These are phyloP conservation scores for Diaporthe caulivora DNA, from an alignment of 2,329 filamentous ascomycete species.

Conservation along the genomic window DNA sequence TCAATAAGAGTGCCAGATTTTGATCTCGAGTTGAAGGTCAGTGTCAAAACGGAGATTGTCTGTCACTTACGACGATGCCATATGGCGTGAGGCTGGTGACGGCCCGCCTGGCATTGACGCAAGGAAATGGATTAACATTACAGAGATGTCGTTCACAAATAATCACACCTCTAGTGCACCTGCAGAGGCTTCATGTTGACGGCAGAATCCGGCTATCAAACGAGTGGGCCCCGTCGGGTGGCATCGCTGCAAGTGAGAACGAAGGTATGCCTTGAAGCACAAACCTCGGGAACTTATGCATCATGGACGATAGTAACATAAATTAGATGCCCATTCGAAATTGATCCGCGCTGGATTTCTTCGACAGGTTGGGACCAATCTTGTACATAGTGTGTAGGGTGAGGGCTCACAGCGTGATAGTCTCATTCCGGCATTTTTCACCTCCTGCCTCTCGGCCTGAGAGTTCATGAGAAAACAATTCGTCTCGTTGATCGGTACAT, in stretches of 20 bases:
- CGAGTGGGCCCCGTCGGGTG: conserved; percentile 84
- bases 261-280: conserved; percentile 57
- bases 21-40: not conserved
- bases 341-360: conserved; percentile 80
- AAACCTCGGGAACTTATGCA: not conserved
- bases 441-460: conserved; percentile 85
- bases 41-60: not conserved
- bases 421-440: conserved; percentile 94
- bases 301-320: conserved; percentile 14
- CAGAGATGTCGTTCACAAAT: conserved; percentile 17
- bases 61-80: conserved; percentile 33
- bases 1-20: not conserved
- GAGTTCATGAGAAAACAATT: conserved; percentile 91
- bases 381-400: not conserved
- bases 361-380: conserved; percentile 69
- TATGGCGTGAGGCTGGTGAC: conserved; percentile 21
- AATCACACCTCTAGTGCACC: conserved; percentile 1
- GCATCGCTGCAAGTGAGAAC: conserved; percentile 69
- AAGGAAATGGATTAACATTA: not conserved
- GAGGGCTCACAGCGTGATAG: conserved; percentile 54
- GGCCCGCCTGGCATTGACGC: conserved; percentile 12
- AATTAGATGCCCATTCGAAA: conserved; percentile 72
- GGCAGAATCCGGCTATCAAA: conserved; percentile 69
- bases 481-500: conserved; percentile 90
- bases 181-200: conserved; percentile 41